Conservation (phyloP, 805 yeast genomes). For the Candida methanosorbosa region DNA sequence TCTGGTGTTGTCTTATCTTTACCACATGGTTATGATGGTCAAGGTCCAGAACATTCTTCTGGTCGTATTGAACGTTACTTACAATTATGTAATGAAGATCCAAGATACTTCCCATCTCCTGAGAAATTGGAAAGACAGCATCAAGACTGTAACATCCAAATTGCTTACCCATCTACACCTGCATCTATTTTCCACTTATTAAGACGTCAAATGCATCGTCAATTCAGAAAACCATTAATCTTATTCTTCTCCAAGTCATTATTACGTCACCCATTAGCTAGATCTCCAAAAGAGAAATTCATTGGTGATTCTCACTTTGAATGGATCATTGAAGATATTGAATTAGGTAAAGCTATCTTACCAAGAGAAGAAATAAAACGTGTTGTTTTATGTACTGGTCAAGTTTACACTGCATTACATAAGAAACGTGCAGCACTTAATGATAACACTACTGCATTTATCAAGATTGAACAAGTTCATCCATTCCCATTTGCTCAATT, state of each 20-base stretch:
- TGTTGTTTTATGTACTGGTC: slow-evolving; percentile 80
- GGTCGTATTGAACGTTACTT: slow-evolving; percentile 96
- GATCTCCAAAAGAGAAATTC: slow-evolving; percentile 76
- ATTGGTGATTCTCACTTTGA: slow-evolving; percentile 87
- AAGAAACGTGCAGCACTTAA: slow-evolving; percentile 76
- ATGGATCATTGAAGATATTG: slow-evolving; percentile 92
- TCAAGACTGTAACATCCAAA: slow-evolving; percentile 97
- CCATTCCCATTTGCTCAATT: slow-evolving; percentile 98
- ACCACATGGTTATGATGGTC: slow-evolving; percentile 99
- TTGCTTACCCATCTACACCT: slow-evolving; percentile 97
- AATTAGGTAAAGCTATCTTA: slow-evolving; percentile 69
- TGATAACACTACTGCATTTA: slow-evolving; percentile 78
- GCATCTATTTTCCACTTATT: slow-evolving; percentile 92
- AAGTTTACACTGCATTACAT: slow-evolving; percentile 86
- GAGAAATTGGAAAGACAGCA: slow-evolving; percentile 93
- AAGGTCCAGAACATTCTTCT: slow-evolving; percentile 99
- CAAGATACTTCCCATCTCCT: slow-evolving; percentile 83
- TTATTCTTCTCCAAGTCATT: slow-evolving; percentile 87
- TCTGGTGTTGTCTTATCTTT: slow-evolving; percentile 90
- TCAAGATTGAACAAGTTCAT: slow-evolving; percentile 89
- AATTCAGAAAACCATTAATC: slow-evolving; percentile 88
- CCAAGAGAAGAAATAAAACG: slow-evolving; percentile 81
- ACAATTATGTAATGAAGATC: slow-evolving; percentile 93
- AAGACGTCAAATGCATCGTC: slow-evolving; percentile 99
- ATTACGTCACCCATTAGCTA: slow-evolving; percentile 95